Percentiles rank a stretch among this genome's conserved stretches.
Evolutionary conservation across 2,329 filamentous ascomycete genomes (phyloP).

Genomic region (Torrubiella hemipterigena): DNA sequence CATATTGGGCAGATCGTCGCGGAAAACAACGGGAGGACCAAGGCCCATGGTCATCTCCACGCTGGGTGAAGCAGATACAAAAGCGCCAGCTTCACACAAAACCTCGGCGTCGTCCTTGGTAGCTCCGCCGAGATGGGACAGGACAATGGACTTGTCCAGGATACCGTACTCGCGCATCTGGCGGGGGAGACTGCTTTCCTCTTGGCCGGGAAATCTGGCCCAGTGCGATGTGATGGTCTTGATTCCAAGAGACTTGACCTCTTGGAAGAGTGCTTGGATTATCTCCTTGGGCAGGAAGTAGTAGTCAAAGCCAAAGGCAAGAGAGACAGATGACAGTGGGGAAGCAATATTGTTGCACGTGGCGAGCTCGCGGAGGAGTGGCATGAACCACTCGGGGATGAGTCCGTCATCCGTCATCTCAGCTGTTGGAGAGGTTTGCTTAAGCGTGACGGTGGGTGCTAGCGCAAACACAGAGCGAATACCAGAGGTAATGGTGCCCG

Average conservation of each 20-base stretch:
- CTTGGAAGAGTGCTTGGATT: conserved; percentile 21
- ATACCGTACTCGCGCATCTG: conserved; percentile 1
- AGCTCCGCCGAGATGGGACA: conserved; percentile 17
- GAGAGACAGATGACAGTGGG: neutral
- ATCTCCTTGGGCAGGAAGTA: conserved; percentile 23
- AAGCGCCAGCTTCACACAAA: conserved; percentile 16
- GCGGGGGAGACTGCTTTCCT: neutral
- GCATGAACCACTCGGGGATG: conserved; percentile 23
- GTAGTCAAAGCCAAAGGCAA: conserved; percentile 25
- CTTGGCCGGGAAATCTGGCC: neutral
- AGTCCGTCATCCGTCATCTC: conserved; percentile 12
- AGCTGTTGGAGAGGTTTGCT: conserved; percentile 17
- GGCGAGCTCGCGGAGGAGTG: conserved; percentile 18
- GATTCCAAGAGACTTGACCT: conserved; percentile 20
- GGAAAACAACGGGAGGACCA: conserved; percentile 10
- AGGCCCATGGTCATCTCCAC: conserved; percentile 37
- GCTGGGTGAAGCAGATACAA: conserved; percentile 33
- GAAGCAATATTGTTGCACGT: conserved; percentile 23
- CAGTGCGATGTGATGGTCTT: conserved; percentile 24
- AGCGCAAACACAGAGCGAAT: conserved; percentile 34
- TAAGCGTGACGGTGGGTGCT: conserved; percentile 17
- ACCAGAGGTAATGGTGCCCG: conserved; percentile 20
- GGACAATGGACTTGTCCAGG: conserved; percentile 7
- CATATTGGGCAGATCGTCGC: conserved; percentile 8
- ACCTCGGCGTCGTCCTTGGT: conserved; percentile 20